Base-by-base conservation (phyloP, 306 rosid genomes). In the Gillenia trifoliata region DNA sequence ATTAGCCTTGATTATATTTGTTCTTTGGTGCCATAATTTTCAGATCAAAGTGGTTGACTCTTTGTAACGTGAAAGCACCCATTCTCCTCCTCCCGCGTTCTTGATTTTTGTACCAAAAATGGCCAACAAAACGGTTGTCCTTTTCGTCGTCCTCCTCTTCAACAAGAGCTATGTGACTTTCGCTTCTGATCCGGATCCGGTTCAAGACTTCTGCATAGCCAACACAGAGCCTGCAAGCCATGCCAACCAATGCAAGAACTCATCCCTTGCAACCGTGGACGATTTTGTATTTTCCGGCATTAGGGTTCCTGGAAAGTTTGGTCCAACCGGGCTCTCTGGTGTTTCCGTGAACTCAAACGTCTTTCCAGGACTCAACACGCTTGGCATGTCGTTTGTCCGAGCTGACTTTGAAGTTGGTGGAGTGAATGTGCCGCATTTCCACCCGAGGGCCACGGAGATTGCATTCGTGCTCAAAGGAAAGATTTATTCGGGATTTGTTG, bases 171-270 rank as follows among this genome's bases (percentile, higher is more conserved):
- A 69, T 66, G 79, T 70, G 20, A 78, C 38, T 72, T 23, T 74
- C 43, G 96, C 89, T 76, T 90, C 99, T 69, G 99, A 94, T 52
- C 95, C 99, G 1, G 99, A 94, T 84, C 97, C 97, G 4, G 83
- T 92, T 25, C 81, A 82, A 52, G 97, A 94, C 86, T 92, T 85
- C 83, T 92, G 99, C 82, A 68, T 94, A 83, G 81, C 90, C 45
- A 54, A 47, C 74, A 73, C 80, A 61, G 72, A 40, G 29, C 25
- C 78, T 31, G 66, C 79, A 56, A 79, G 38, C 7, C 55, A 70
- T 66, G 68, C 34, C 77, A 73, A 30, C 38, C 75, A 72, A 28
- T 92, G 97, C 89, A 92, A 90, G 89, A 94, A 92, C 72, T 80
- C 95, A 57, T 91, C 97, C 11, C 31, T 75, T 2, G 92, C 83